Evolutionary conservation across 768 basidiomycete genomes (phyloP), one percentile per base, ranked within the genome.

Genomic region (Suillus alpinus): DNA sequence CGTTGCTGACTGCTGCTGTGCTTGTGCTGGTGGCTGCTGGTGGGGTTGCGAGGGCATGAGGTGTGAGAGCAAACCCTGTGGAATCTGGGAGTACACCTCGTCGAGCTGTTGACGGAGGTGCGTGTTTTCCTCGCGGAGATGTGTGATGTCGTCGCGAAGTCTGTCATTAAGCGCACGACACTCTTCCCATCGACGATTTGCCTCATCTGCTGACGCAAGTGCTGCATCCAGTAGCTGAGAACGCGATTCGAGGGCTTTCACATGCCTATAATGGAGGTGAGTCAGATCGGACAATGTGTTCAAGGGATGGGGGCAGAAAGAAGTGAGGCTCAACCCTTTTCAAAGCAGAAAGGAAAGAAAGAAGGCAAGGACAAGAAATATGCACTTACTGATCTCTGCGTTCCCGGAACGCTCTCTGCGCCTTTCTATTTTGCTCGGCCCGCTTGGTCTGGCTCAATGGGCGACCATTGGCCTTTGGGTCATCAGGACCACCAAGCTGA

Each of bases 351-450:
- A 20, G 20, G 57, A 52, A 23, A 12, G 43, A 40, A 62, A 57
- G 12, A 62, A 57, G 37, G 36, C 16, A 52, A 36, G 58, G 41
- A 59, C 40, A 59, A 56, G 51, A 37, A 34, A 59, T 4, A 59
- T 43, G 61, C 37, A 61, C 89, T 75, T 55, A 94, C 92, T 91
- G 88, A 76, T 97, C 94, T 68, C 94, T 80, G 34, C 94, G 85
- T 71, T 95, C 91, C 62, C 94, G 79, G 74, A 95, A 97, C 1
- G 93, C 94, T 44, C 94, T 83, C 76, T 97, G 94, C 0, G 94
- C 94, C 73, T 94, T 95, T 66, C 94, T 83, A 73, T 97, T 97
- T 78, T 97, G 94, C 68, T 95, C 94, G 46, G 94, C 94, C 10
- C 94, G 85, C 70, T 94, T 95, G 71, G 87, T 90, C 69, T 82